A percentile compares a stretch with the other conserved stretches of the same genome.
These are phyloP conservation scores for Nepenthes mirabilis DNA, from an alignment of 148 eudicot species.

Conservation along the genomic window DNA sequence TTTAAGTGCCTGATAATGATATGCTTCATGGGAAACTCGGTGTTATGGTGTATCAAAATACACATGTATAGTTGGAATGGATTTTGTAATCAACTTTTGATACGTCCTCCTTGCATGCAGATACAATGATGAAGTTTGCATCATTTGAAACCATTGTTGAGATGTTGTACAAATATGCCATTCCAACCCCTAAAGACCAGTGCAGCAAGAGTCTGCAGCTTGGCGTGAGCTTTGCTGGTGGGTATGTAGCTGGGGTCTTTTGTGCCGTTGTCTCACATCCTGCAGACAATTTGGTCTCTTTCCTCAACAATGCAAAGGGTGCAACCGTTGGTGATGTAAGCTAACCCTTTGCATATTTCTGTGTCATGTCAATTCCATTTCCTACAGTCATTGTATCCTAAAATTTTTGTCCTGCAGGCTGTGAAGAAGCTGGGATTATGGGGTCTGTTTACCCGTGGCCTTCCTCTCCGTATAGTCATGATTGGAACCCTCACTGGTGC, in stretches of 20 bases:
- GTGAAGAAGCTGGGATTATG: conserved; percentile 63
- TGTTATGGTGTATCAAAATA: too few relatives aligned
- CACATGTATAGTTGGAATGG: too few relatives aligned
- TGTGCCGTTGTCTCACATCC: not conserved
- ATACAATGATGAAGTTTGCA: conserved; percentile 1
- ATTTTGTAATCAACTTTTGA: not conserved
- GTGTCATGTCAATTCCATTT: too few relatives aligned
- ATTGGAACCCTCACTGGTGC: conserved; percentile 97
- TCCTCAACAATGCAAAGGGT: conserved; percentile 3
- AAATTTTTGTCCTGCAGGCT: conserved; percentile 26
- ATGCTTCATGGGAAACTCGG: too few relatives aligned
- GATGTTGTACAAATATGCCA: not conserved
- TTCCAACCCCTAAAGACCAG: not conserved
- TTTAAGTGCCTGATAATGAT: too few relatives aligned
- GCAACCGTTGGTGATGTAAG: conserved; percentile 40
- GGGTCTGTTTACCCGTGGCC: conserved; percentile 86
- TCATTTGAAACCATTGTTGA: not conserved
- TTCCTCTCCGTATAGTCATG: conserved; percentile 86
- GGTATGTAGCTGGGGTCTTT: not conserved
- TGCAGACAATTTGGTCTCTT: conserved; percentile 1
- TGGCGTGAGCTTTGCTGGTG: not conserved
- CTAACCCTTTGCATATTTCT: not conserved
- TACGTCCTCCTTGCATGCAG: not conserved
- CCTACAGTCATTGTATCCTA: too few relatives aligned
- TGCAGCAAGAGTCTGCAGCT: not conserved